Conservation (phyloP, 139 green algal genomes). For the Volvox reticuliferus region DNA sequence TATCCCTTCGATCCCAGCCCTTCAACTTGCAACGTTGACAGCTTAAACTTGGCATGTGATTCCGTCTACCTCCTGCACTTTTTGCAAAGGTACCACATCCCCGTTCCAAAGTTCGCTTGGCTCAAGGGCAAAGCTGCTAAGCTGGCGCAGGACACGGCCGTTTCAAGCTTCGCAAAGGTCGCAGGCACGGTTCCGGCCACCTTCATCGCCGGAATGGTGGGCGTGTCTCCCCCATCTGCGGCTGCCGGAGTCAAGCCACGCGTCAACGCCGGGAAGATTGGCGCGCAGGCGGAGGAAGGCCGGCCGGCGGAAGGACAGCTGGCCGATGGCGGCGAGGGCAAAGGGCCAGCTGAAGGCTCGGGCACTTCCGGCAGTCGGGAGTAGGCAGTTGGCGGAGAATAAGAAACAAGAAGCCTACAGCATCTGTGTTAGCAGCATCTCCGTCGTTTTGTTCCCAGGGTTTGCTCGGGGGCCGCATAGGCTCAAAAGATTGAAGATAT, state of each 20-base stretch:
- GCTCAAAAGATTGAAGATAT: no score
- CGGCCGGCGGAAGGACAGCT: background rate
- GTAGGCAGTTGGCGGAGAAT: no score
- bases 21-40: no score
- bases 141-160: slow-evolving; percentile 37
- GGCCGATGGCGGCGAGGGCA: background rate
- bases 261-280: background rate
- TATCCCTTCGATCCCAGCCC: no score
- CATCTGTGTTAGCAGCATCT: no score
- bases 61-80: no score
- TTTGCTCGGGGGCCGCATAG: no score
- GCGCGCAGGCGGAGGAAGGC: background rate
- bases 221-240: background rate
- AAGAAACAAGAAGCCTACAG: no score
- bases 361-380: no score
- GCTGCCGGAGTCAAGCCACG: background rate
- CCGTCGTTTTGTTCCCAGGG: no score
- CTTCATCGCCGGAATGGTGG: slow-evolving; percentile 27
- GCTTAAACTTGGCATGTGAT: no score
- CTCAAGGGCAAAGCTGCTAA: slow-evolving; percentile 13
- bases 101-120: slow-evolving; percentile 42
- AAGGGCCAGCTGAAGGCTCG: background rate
- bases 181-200: background rate
- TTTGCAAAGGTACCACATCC: slow-evolving; percentile 23
- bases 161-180: slow-evolving; percentile 11